Percentiles rank a stretch among this genome's conserved stretches.
Conservation (phyloP, 2,329 filamentous ascomycete species). For the Periconia macrospinosa region DNA sequence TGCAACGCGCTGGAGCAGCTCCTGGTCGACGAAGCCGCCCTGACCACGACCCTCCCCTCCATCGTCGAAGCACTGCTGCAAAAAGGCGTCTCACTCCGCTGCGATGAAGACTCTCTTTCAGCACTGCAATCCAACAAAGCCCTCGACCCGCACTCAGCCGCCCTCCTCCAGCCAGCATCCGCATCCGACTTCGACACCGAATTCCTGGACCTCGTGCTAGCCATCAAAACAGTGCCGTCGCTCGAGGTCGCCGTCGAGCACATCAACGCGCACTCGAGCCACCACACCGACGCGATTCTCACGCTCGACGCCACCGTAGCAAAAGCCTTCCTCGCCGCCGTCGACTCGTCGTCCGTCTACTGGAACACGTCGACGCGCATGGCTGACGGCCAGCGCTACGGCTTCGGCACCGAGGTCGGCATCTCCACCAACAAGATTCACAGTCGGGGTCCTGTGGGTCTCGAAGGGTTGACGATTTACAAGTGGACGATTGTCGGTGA, state of each 20-base stretch:
- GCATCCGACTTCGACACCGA: conserved; percentile 83
- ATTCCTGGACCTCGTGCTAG: conserved; percentile 81
- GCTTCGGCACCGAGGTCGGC: conserved; percentile 96
- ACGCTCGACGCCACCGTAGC: conserved; percentile 70
- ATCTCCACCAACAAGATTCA: conserved; percentile 99
- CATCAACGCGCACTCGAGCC: conserved; percentile 89
- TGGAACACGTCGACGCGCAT: conserved; percentile 96
- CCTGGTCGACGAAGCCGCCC: conserved; percentile 74
- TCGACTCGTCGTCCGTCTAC: conserved; percentile 91
- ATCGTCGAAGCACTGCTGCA: conserved; percentile 74
- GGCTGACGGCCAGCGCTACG: conserved; percentile 94
- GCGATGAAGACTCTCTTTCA: conserved; percentile 70
- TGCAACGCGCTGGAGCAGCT: conserved; percentile 95
- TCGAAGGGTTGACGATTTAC: conserved; percentile 95
- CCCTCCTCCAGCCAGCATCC: conserved; percentile 64
- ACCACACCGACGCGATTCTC: conserved; percentile 91
- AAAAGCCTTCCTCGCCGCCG: conserved; percentile 77
- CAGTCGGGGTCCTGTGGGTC: conserved; percentile 84
- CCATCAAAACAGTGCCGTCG: conserved; percentile 72
- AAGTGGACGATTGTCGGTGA: conserved; percentile 88
- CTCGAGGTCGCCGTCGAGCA: conserved; percentile 76
- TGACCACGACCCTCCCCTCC: conserved; percentile 67
- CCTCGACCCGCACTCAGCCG: conserved; percentile 46
- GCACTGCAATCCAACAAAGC: conserved; percentile 55
- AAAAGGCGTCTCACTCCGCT: conserved; percentile 80